These are phyloP conservation scores for Candida smagusa DNA, from an alignment of 1,139 yeast species.

Conservation along the genomic window DNA sequence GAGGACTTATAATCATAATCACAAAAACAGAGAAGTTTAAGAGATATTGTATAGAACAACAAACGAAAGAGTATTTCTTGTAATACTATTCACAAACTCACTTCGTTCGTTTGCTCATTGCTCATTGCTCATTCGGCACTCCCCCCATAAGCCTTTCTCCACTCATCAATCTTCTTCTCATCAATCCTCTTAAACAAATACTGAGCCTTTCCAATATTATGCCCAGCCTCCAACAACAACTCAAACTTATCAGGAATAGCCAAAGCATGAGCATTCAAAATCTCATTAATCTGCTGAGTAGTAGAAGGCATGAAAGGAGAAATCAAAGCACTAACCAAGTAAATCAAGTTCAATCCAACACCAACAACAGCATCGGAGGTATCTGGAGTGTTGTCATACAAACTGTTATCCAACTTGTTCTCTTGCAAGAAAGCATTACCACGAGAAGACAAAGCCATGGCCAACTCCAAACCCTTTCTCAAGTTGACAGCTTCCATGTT, in stretches of 20 bases:
- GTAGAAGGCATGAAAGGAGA: constrained; percentile 92
- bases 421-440: constrained; percentile 96
- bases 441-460: constrained; percentile 87
- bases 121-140: too few relatives aligned
- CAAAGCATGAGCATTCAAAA: constrained; percentile 79
- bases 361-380: constrained; percentile 91
- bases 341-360: constrained; percentile 84
- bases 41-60: too few relatives aligned
- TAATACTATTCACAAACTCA: too few relatives aligned
- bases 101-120: not conserved
- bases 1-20: too few relatives aligned
- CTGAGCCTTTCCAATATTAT: constrained; percentile 86
- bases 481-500: constrained; percentile 78
- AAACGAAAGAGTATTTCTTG: too few relatives aligned
- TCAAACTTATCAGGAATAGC: constrained; percentile 75
- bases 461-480: constrained; percentile 85
- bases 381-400: constrained; percentile 72
- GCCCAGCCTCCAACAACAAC: constrained; percentile 70
- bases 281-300: constrained; percentile 62
- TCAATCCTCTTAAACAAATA: constrained; percentile 91
- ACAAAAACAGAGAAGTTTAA: too few relatives aligned
- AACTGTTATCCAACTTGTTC: constrained; percentile 85
- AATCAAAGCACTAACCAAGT: constrained; percentile 74
- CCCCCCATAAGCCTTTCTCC: constrained; percentile 88
- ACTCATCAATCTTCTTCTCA: constrained; percentile 78